Base-by-base conservation (phyloP, 2,329 filamentous ascomycete species). In the Westerdykella aurantiaca region DNA sequence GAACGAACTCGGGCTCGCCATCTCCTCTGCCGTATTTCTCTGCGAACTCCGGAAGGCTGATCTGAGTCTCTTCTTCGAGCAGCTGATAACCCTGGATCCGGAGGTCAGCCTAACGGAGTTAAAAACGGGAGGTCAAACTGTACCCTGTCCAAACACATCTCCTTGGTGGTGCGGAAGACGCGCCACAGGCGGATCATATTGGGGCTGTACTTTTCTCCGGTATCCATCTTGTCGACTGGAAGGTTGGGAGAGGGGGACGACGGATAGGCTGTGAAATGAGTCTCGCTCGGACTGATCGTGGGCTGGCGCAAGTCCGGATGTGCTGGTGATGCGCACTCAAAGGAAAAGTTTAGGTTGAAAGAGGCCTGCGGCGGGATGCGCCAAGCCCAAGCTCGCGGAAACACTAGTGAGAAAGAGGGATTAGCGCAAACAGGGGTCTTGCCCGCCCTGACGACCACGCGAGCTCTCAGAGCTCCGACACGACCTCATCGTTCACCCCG, bases 111-210 rank as follows among this genome's bases (percentile, higher is more conserved):
- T 37, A 18, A 39, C 42, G 38, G 37, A 37, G 47, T 56, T 31
- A 38, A 37, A 48, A 43, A 3, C 33, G 2, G 5, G 51, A 46
- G 53, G 48, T 34, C 22, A 35, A 25, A 35, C 59, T 85, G 60
- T 80, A 95, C 90, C 68, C 91, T 76, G 69, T 97, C 93, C 49
- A 80, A 77, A 57, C 93, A 85, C 91, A 98, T 95, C 77, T 98
- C 88, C 69, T 95, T 88, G 39, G 89, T 83, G 7, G 93, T 98
- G 70, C 83, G 82, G 81, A 88, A 94, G 58, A 90, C 88, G 69
- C 91, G 86, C 91, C 93, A 98, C 56, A 96, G 81, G 64, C 86
- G 82, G 52, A 80, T 59, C 45, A 66, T 42, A 37, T 45, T 55
- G 25, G 57, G 47, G 43, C 43, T 52, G 37, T 55, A 53, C 29